Conservation (phyloP, 345 rosid species). For the Combretum micranthum region DNA sequence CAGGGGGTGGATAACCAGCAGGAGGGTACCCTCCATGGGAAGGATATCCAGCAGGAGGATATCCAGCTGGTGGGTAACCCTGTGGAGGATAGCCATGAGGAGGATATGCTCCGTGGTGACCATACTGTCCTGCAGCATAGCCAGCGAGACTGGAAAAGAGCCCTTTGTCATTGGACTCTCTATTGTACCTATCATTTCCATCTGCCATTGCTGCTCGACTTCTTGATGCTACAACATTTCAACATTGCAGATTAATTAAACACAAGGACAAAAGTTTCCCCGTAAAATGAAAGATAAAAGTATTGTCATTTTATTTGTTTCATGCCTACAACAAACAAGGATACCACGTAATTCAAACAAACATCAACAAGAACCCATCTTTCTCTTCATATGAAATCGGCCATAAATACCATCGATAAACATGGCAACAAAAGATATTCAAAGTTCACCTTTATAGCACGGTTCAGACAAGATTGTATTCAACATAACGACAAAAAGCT, state of each 20-base stretch:
- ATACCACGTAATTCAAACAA: background rate
- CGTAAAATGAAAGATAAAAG: no score
- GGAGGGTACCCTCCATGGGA: slow-evolving; percentile 32
- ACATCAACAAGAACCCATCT: no score
- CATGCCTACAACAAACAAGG: background rate
- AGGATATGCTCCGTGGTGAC: slow-evolving; percentile 20
- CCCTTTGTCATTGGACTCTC: slow-evolving; percentile 50
- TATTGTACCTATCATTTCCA: slow-evolving; percentile 35
- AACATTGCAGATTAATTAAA: no score
- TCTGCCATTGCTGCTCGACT: slow-evolving; percentile 31
- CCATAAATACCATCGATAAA: no score
- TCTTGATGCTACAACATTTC: background rate
- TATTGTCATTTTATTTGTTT: no score
- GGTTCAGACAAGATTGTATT: no score
- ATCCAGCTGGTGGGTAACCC: slow-evolving; percentile 33
- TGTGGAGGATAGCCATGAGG: slow-evolving; percentile 30
- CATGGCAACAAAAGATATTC: no score
- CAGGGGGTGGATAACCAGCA: slow-evolving; percentile 51
- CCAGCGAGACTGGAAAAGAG: slow-evolving; percentile 60
- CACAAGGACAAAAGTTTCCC: no score
- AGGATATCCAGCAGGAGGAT: slow-evolving; percentile 31
- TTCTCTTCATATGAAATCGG: no score
- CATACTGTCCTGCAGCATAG: slow-evolving; percentile 39
- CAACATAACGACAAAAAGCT: no score
- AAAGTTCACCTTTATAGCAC: no score